Conservation (phyloP, 1,139 yeast species). For the Suhomyces panamericanus region DNA sequence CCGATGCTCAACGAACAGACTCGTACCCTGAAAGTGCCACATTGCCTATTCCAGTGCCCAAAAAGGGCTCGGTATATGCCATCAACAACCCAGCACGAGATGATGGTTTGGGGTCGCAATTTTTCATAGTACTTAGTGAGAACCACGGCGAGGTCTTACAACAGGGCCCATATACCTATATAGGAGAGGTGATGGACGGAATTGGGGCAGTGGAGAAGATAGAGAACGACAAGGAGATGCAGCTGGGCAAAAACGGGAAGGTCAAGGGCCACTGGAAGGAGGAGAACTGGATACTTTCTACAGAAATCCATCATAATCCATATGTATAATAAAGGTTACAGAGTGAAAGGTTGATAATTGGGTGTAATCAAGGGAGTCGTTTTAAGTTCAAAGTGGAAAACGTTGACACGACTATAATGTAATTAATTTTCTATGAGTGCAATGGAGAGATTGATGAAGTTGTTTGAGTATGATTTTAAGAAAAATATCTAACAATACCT, state of each 20-base stretch:
- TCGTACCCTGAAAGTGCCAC: too few species aligned
- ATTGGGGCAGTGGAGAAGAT: conserved; percentile 17
- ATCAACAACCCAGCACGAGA: conserved; percentile 15
- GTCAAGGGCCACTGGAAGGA: conserved; percentile 24
- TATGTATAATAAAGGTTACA: conserved; percentile 14
- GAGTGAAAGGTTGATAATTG: too few species aligned
- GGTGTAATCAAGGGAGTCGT: too few species aligned
- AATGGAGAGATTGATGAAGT: too few species aligned
- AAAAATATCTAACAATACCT: too few species aligned
- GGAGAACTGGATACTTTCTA: conserved; percentile 20
- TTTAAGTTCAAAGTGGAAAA: too few species aligned
- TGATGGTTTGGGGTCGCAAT: conserved; percentile 23
- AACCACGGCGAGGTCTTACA: conserved; percentile 15
- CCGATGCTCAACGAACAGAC: conserved; percentile 3
- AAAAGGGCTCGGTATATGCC: conserved; percentile 21
- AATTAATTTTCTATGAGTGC: too few species aligned
- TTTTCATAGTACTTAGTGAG: conserved; percentile 22
- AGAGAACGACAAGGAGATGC: conserved; percentile 17
- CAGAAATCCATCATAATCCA: conserved; percentile 23
- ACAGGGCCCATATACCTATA: conserved; percentile 16
- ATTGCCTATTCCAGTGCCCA: conserved; percentile 1
- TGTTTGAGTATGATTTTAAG: too few species aligned
- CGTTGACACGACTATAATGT: too few species aligned
- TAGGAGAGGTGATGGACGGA: conserved; percentile 26
- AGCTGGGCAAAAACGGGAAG: conserved; percentile 22